phyloP scores from a whole-genome alignment of 2,329 filamentous ascomycete species.

The Alternaria conjuncta region DNA sequence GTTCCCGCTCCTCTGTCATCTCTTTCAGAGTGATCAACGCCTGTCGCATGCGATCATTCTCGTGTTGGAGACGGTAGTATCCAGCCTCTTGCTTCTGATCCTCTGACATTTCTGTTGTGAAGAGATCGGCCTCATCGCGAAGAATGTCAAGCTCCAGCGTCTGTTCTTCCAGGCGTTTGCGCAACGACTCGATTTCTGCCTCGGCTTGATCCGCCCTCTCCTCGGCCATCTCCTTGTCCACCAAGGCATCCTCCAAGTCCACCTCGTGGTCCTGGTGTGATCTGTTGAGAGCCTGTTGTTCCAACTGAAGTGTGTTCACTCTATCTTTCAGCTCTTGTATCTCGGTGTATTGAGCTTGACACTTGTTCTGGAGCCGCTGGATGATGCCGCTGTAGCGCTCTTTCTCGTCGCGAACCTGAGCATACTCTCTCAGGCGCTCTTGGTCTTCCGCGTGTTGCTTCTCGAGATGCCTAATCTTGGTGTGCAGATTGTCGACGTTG shows the following conservation, averaged over 20 bases:
- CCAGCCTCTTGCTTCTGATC: slow-evolving; percentile 87
- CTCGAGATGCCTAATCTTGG: slow-evolving; percentile 85
- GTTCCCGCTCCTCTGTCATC: slow-evolving; percentile 83
- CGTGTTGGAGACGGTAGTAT: slow-evolving; percentile 90
- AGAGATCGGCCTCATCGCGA: slow-evolving; percentile 83
- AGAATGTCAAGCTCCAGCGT: slow-evolving; percentile 88
- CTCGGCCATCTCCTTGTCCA: slow-evolving; percentile 96
- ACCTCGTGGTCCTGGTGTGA: slow-evolving; percentile 85
- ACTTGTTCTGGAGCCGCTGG: slow-evolving; percentile 88
- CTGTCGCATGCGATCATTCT: slow-evolving; percentile 85
- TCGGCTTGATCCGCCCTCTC: slow-evolving; percentile 85
- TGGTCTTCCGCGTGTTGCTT: slow-evolving; percentile 84
- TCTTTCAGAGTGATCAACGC: slow-evolving; percentile 85
- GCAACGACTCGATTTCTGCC: slow-evolving; percentile 78
- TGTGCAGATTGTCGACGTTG: slow-evolving; percentile 80
- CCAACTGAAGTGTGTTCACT: slow-evolving; percentile 75
- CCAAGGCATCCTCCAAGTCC: slow-evolving; percentile 80
- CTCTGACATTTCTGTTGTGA: slow-evolving; percentile 81
- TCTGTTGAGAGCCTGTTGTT: slow-evolving; percentile 72
- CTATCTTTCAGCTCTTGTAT: slow-evolving; percentile 76
- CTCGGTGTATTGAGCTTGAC: slow-evolving; percentile 83
- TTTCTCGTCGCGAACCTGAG: slow-evolving; percentile 75
- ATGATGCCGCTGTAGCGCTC: slow-evolving; percentile 85
- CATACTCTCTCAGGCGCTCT: slow-evolving; percentile 80
- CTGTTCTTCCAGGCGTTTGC: slow-evolving; percentile 79